phyloP scores from a whole-genome alignment of 1,139 yeast genomes.

The Protomyces inouyei region DNA sequence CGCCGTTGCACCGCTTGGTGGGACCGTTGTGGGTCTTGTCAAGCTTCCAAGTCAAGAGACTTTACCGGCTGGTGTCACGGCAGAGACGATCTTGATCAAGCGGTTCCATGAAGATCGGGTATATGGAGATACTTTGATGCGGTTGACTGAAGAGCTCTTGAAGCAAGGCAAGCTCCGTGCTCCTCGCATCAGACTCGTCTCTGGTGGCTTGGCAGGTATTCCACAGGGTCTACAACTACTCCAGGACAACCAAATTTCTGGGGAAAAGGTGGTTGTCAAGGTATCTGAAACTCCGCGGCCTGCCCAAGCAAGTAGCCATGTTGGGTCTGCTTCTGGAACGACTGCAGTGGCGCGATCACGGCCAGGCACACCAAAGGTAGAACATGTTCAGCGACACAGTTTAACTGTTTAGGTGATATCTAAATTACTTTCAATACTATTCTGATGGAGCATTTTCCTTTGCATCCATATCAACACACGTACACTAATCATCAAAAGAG shows the following conservation, averaged over 20 bases:
- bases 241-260: neutral
- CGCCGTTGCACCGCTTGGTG: neutral
- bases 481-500: too few relatives aligned
- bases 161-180: neutral
- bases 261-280: slow-evolving; percentile 2
- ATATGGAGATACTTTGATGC: neutral
- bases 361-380: neutral
- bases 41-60: neutral
- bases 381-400: neutral
- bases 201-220: neutral
- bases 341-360: neutral
- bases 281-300: neutral
- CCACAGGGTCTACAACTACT: neutral
- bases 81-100: neutral
- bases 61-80: neutral
- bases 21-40: slow-evolving; percentile 2
- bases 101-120: neutral
- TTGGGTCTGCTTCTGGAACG: neutral
- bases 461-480: too few relatives aligned
- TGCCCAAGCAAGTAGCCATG: neutral
- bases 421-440: neutral
- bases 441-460: too few relatives aligned
- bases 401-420: neutral
- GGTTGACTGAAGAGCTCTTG: neutral
- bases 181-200: neutral